A percentile compares a stretch with the other conserved stretches of the same genome.
phyloP scores from a whole-genome alignment of 108 stramenopile genomes.

The Cyclotella baltica region DNA sequence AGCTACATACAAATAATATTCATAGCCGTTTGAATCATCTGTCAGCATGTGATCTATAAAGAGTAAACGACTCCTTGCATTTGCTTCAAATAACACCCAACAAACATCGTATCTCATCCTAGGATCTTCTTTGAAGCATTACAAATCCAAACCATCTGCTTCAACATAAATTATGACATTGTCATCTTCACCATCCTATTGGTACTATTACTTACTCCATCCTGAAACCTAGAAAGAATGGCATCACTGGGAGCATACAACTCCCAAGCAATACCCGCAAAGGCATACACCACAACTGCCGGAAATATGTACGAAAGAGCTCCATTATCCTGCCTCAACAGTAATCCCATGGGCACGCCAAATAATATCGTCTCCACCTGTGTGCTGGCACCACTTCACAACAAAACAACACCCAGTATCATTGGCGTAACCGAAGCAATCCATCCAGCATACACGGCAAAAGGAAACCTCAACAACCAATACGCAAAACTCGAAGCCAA shows the following conservation, averaged over 20 bases:
- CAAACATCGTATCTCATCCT: not conserved
- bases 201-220: constrained; percentile 29
- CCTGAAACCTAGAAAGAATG: constrained; percentile 26
- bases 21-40: no score
- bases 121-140: not conserved
- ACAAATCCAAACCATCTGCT: not conserved
- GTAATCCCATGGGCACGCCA: constrained; percentile 42
- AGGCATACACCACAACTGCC: constrained; percentile 36
- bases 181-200: constrained; percentile 17
- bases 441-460: constrained; percentile 51
- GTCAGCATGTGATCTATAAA: no score
- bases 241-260: constrained; percentile 25
- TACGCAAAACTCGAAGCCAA: constrained; percentile 26
- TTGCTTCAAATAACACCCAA: not conserved
- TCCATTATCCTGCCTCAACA: constrained; percentile 39
- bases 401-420: constrained; percentile 38
- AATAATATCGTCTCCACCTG: constrained; percentile 22
- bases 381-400: constrained; percentile 9
- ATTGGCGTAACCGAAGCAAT: constrained; percentile 33
- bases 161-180: constrained; percentile 10
- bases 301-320: constrained; percentile 36
- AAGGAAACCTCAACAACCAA: constrained; percentile 47
- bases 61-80: no score
- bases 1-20: no score
- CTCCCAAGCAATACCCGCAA: constrained; percentile 30